These are phyloP conservation scores for Extremus antarcticus DNA, from an alignment of 495 filamentous ascomycete species.

Conservation along the genomic window DNA sequence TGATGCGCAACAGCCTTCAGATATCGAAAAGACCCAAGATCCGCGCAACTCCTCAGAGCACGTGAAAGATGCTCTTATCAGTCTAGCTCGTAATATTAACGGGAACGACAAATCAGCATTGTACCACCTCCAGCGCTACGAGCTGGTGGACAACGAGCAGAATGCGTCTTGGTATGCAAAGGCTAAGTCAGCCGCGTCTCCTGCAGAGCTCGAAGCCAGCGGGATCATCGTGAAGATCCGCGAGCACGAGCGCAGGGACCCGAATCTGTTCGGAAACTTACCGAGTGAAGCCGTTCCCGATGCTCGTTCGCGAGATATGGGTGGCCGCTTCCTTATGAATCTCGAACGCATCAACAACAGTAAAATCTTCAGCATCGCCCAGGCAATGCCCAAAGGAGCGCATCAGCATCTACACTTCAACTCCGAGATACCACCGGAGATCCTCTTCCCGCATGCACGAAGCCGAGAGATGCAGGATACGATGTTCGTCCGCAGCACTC, in stretches of 20 bases:
- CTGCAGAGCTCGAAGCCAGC: constrained; percentile 18
- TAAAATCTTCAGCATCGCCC: constrained; percentile 24
- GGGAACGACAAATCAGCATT: background rate
- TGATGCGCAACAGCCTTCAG: background rate
- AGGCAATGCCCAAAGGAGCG: constrained; percentile 26
- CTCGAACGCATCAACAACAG: constrained; percentile 26
- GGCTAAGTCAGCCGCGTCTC: constrained; percentile 16
- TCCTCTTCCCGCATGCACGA: constrained; percentile 20
- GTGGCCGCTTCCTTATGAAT: constrained; percentile 32
- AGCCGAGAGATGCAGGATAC: constrained; percentile 13
- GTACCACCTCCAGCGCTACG: constrained; percentile 1
- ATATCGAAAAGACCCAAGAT: background rate
- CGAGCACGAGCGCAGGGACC: constrained; percentile 26
- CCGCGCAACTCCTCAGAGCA: background rate
- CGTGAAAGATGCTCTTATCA: background rate
- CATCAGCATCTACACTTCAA: constrained; percentile 34
- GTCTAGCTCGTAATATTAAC: background rate
- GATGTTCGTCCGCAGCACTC: constrained; percentile 28
- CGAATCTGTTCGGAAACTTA: constrained; percentile 26
- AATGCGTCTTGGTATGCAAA: constrained; percentile 18
- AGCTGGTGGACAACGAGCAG: constrained; percentile 19
- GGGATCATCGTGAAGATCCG: constrained; percentile 23
- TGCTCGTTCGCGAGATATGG: constrained; percentile 27
- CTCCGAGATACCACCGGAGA: constrained; percentile 26
- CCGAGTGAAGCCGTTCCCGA: constrained; percentile 27